Percentiles rank a stretch among this genome's conserved stretches.
Conservation (phyloP, 495 filamentous ascomycete genomes). For the Lasiosphaeria miniovina region DNA sequence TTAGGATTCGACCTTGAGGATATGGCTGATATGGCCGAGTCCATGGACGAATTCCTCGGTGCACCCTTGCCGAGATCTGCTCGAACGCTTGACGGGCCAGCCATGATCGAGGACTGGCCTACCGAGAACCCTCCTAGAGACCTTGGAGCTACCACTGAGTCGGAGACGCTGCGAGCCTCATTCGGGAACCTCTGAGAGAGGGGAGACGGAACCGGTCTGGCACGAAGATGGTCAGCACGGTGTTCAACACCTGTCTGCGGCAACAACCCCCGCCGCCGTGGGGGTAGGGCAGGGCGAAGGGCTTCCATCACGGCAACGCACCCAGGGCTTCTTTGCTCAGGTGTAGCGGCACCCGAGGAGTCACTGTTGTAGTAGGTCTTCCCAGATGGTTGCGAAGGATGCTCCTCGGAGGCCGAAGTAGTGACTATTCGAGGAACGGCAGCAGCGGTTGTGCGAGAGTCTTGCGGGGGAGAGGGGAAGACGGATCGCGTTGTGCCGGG, state of each 20-base stretch:
- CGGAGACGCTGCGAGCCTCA: conserved; percentile 40
- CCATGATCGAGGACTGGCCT: conserved; percentile 30
- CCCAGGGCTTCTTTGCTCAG: conserved; percentile 32
- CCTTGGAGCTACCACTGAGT: conserved; percentile 34
- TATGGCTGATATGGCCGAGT: conserved; percentile 85
- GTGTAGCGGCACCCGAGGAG: conserved; percentile 33
- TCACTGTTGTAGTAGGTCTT: conserved; percentile 37
- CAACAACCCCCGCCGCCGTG: conserved; percentile 16
- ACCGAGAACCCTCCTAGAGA: conserved; percentile 34
- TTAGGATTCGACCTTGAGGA: conserved; percentile 66
- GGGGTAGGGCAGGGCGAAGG: conserved; percentile 8
- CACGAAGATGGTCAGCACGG: conserved; percentile 25
- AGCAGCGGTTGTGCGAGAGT: conserved; percentile 17
- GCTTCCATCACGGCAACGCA: conserved; percentile 26
- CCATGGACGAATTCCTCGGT: conserved; percentile 87
- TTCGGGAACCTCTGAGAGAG: conserved; percentile 36
- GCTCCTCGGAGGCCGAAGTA: conserved; percentile 29
- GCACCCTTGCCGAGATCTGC: conserved; percentile 30
- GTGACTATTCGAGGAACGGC: conserved; percentile 38
- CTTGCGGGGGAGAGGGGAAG: conserved; percentile 30
- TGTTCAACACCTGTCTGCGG: conserved; percentile 10
- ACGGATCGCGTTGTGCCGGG: conserved; percentile 38
- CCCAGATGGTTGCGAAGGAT: conserved; percentile 20
- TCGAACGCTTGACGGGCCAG: conserved; percentile 27
- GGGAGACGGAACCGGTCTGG: conserved; percentile 32